These are phyloP conservation scores for Periconia sp. DNA, from an alignment of 2,329 filamentous ascomycete genomes.

Conservation along the genomic window DNA sequence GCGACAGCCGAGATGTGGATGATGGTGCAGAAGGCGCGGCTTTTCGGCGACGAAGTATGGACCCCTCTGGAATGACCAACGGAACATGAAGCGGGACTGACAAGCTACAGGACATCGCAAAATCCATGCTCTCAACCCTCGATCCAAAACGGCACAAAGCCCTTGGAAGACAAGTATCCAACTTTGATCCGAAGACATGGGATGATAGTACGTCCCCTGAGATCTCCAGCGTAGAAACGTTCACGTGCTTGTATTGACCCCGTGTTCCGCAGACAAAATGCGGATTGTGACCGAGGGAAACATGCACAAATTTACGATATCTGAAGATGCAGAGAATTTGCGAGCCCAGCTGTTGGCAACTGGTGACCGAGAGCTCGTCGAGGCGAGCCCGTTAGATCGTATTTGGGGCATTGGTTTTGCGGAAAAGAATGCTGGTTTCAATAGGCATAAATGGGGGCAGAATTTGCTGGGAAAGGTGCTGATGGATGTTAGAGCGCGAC, in stretches of 20 bases:
- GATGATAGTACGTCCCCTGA: constrained; percentile 34
- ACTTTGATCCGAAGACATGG: constrained; percentile 62
- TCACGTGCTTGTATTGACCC: too few relatives aligned
- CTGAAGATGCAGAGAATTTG: constrained; percentile 51
- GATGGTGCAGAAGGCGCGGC: constrained; percentile 54
- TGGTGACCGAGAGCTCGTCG: constrained; percentile 64
- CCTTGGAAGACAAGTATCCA: constrained; percentile 62
- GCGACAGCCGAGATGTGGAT: constrained; percentile 55
- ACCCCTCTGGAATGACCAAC: too few relatives aligned
- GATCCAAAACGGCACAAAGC: constrained; percentile 58
- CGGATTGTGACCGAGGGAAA: constrained; percentile 65
- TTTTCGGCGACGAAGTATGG: constrained; percentile 48
- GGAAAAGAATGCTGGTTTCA: constrained; percentile 55
- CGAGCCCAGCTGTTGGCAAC: constrained; percentile 61
- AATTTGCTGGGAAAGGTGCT: constrained; percentile 70
- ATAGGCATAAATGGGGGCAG: constrained; percentile 63
- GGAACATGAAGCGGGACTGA: too few relatives aligned
- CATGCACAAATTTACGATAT: constrained; percentile 64
- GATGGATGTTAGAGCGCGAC: constrained; percentile 61
- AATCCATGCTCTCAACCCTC: constrained; percentile 55
- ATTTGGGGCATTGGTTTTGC: constrained; percentile 72
- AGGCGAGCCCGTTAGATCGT: constrained; percentile 60
- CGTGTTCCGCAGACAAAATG: constrained; percentile 53
- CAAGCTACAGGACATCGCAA: constrained; percentile 46
- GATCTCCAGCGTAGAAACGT: not conserved